These are phyloP conservation scores for Ogataea henricii DNA, from an alignment of 805 yeast genomes.

Conservation along the genomic window DNA sequence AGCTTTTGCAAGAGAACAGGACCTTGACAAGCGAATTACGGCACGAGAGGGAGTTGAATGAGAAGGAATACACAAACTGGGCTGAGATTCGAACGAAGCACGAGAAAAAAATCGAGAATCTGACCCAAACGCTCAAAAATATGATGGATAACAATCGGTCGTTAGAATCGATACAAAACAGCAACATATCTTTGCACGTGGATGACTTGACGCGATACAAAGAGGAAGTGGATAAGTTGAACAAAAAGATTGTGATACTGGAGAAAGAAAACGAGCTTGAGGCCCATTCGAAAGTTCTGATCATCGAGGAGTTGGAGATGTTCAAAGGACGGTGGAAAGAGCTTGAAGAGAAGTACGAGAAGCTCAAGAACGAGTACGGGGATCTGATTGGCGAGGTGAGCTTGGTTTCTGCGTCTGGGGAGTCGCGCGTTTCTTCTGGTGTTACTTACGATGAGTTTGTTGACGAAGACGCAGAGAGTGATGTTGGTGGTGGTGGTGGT, in stretches of 20 bases:
- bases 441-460: constrained; percentile 5
- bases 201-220: constrained; percentile 16
- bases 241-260: constrained; percentile 36
- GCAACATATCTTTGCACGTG: constrained; percentile 14
- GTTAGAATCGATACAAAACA: constrained; percentile 13
- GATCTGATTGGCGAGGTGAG: constrained; percentile 30
- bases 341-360: constrained; percentile 30
- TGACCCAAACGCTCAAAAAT: constrained; percentile 24
- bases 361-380: constrained; percentile 32
- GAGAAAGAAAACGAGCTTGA: constrained; percentile 55
- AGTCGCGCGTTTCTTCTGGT: constrained; percentile 5
- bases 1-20: constrained; percentile 30
- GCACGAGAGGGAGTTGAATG: constrained; percentile 34
- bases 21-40: constrained; percentile 27
- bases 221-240: constrained; percentile 27
- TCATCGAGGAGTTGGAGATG: constrained; percentile 56
- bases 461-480: neutral
- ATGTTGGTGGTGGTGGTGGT: constrained; percentile 8
- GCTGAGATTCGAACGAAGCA: constrained; percentile 25
- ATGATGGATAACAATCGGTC: constrained; percentile 18
- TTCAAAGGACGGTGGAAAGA: constrained; percentile 41
- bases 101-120: constrained; percentile 29
- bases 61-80: constrained; percentile 35
- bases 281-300: constrained; percentile 50
- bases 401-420: constrained; percentile 8